Evolutionary conservation across 208 protist species (phyloP).

Genomic region (Leptomonas pyrrhocoris): DNA sequence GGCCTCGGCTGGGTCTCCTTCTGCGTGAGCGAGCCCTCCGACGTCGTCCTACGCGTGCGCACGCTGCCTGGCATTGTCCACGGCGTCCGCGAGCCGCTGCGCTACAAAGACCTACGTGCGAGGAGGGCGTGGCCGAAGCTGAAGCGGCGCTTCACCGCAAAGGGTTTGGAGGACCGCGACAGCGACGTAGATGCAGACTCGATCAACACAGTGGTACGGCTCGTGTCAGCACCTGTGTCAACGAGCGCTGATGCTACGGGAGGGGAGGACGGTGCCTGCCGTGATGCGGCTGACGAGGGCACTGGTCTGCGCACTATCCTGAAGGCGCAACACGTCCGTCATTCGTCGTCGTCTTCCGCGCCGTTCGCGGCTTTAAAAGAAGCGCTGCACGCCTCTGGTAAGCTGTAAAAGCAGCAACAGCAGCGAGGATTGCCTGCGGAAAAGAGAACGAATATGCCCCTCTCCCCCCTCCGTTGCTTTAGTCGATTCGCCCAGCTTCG

Average conservation of each 20-base stretch:
- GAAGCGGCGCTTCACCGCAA: constrained; percentile 67
- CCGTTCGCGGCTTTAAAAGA: constrained; percentile 65
- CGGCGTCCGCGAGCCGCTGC: constrained; percentile 85
- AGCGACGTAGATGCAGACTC: constrained; percentile 64
- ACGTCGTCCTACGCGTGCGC: constrained; percentile 91
- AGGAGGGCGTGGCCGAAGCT: constrained; percentile 81
- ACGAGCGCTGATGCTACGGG: neutral
- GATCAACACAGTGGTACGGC: constrained; percentile 80
- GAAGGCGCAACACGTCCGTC: constrained; percentile 50
- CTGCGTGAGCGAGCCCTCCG: constrained; percentile 74
- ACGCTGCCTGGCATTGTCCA: constrained; percentile 90
- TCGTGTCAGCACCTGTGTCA: constrained; percentile 22
- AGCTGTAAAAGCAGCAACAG: constrained; percentile 25
- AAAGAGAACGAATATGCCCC: neutral
- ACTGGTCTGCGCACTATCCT: constrained; percentile 35
- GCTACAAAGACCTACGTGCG: constrained; percentile 85
- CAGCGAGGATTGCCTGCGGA: neutral
- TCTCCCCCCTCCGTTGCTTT: neutral
- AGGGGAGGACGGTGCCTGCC: neutral
- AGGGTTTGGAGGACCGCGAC: constrained; percentile 49
- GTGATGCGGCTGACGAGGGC: neutral
- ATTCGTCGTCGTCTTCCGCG: constrained; percentile 55
- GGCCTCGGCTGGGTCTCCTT: constrained; percentile 89
- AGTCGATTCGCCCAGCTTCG: too few species aligned
- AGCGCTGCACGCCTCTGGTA: constrained; percentile 62